These are phyloP conservation scores for Aspergillus pseudoterreus DNA, from an alignment of 2,329 filamentous ascomycete species.

Conservation along the genomic window DNA sequence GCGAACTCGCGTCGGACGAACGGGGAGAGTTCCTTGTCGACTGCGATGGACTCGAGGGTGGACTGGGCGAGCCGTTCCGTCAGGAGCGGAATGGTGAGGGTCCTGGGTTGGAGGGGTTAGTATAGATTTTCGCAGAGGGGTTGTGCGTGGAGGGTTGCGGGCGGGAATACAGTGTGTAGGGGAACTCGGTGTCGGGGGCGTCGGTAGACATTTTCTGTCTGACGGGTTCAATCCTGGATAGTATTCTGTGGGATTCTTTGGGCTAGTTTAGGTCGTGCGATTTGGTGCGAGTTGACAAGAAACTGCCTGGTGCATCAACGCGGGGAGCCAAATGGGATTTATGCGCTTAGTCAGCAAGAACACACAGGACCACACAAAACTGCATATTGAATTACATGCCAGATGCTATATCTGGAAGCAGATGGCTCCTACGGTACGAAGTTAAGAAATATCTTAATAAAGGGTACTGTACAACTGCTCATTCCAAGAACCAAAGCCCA, in stretches of 20 bases:
- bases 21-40: slow-evolving; percentile 85
- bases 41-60: slow-evolving; percentile 70
- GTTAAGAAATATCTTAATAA: slow-evolving; percentile 11
- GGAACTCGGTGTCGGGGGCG: slow-evolving; percentile 28
- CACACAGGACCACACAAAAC: neutral
- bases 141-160: slow-evolving; percentile 5
- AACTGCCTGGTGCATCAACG: neutral
- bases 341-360: neutral
- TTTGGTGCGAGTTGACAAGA: neutral
- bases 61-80: slow-evolving; percentile 71
- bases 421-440: too few species aligned
- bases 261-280: neutral
- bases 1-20: slow-evolving; percentile 71
- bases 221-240: neutral
- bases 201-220: slow-evolving; percentile 11
- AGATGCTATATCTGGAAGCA: too few species aligned
- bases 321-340: neutral
- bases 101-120: slow-evolving; percentile 45
- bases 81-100: slow-evolving; percentile 76
- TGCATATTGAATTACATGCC: neutral
- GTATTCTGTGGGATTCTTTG: neutral
- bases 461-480: neutral
- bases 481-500: neutral
- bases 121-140: neutral
- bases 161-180: slow-evolving; percentile 35